Percentiles rank a stretch among this genome's conserved stretches.
Evolutionary conservation across 306 rosid species (phyloP).

Genomic region (Sicyos baderoa): DNA sequence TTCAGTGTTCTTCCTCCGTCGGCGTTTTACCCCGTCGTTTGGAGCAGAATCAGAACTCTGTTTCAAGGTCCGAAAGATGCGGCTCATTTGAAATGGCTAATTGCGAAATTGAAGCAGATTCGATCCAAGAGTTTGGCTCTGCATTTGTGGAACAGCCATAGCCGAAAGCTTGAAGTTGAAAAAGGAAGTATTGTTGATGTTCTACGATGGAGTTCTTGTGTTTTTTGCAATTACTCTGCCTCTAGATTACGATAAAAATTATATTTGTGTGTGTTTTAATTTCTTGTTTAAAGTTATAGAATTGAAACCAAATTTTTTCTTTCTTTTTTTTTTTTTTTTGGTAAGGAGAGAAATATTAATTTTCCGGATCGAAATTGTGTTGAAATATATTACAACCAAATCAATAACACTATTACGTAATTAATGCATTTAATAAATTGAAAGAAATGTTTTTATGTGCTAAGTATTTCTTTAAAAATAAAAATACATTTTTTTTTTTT

Average conservation of each 20-base stretch:
- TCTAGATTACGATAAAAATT: conserved; percentile 21
- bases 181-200: conserved; percentile 68
- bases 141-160: conserved; percentile 80
- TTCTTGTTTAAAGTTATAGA: neutral
- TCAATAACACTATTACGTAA: too few relatives aligned
- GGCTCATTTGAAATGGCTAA: conserved; percentile 48
- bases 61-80: conserved; percentile 50
- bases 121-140: conserved; percentile 45
- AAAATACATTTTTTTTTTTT: too few relatives aligned
- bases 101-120: conserved; percentile 42
- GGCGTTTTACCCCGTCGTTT: conserved; percentile 79
- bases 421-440: too few relatives aligned
- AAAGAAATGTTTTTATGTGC: too few relatives aligned
- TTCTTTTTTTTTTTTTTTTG: too few relatives aligned
- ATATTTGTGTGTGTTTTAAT: too few relatives aligned
- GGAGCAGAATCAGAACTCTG: conserved; percentile 49
- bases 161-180: conserved; percentile 44
- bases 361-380: too few relatives aligned
- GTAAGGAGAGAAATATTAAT: too few relatives aligned
- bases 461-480: too few relatives aligned
- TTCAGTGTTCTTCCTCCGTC: conserved; percentile 56
- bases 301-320: neutral
- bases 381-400: too few relatives aligned
- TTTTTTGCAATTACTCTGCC: neutral
- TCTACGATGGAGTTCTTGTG: conserved; percentile 25